Conservation (phyloP, 306 rosid species). For the Rosa multiflora region DNA sequence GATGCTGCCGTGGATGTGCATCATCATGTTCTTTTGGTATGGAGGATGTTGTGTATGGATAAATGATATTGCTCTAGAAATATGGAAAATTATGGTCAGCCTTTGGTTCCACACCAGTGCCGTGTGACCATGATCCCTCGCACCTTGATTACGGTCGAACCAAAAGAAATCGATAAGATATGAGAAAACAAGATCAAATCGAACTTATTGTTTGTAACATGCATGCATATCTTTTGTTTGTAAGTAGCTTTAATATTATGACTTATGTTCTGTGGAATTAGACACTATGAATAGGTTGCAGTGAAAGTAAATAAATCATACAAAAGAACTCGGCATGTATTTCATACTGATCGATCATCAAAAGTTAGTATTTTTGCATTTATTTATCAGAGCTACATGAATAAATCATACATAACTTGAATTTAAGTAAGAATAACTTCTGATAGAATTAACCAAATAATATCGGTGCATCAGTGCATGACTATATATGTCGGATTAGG, state of each 20-base stretch:
- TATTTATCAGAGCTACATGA: too few species aligned
- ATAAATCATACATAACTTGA: too few species aligned
- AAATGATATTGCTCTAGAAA: constrained; percentile 19
- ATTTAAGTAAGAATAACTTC: too few species aligned
- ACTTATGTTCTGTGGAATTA: too few species aligned
- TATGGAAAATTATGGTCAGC: constrained; percentile 22
- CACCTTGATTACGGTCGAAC: constrained; percentile 9
- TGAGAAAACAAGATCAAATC: background rate
- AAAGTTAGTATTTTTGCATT: too few species aligned
- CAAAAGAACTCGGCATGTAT: too few species aligned
- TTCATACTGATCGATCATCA: too few species aligned
- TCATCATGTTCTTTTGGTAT: constrained; percentile 14
- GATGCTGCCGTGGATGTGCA: constrained; percentile 29
- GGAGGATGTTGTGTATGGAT: constrained; percentile 19
- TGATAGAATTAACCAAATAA: too few species aligned
- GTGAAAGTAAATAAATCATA: too few species aligned
- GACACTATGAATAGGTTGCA: too few species aligned
- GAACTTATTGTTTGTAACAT: background rate
- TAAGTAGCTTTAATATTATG: background rate
- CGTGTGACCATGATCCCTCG: constrained; percentile 27
- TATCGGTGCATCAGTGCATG: too few species aligned
- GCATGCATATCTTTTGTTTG: background rate
- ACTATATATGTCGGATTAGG: too few species aligned
- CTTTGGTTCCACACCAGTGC: constrained; percentile 32
- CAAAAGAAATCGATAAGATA: background rate